Base-by-base conservation (phyloP, 2,329 filamentous ascomycete genomes). In the Phyllosticta paracitricarpa region DNA sequence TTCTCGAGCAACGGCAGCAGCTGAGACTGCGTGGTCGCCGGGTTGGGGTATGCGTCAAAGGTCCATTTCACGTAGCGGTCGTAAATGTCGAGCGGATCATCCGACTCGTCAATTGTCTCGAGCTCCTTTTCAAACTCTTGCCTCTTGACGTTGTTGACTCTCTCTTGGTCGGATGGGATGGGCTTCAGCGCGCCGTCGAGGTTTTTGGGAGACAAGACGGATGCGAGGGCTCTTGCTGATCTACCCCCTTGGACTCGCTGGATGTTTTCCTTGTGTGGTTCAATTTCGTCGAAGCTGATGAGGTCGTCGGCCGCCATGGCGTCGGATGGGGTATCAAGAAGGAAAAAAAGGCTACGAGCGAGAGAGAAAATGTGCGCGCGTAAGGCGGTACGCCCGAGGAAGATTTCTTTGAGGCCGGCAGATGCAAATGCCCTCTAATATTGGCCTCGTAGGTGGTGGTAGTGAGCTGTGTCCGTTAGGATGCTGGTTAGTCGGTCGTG, bases 11-110 rank as follows among this genome's bases (percentile, higher is more conserved):
- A 80, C 2, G 87, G 87, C 63, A 94, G 86, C 14, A 99, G 84
- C 69, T 94, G 90, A n/a, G 93, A 96, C 69, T 95, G 86, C 1
- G 90, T 83, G 30, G 92, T 96, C 59, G 92, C 91, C 77, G 97
- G 92, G 25, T 93, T 89, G 1, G 94, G 93, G 73, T 97, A 99
- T 59, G 93, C 89, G 73, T 97, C 90, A 28, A 97, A 79, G 1
- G 92, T 96, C 94, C 94, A 99, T 76, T 91, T 91, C 62, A 97
- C 90, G 72, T 99, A 99, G 72, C 94, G 87, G 73, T 97, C 93
- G 77, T 91, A 99, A 64, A 97, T 84, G 69, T 97, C 94, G 56
- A 99, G 84, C 1, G 94, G 94, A 70, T 99, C 94, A 71, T 99
- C 94, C 0, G 89, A 90, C 72, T 99, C 94, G 65, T 84, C 83